Conservation (phyloP, 2,329 filamentous ascomycete species). For the Nemania sp. region DNA sequence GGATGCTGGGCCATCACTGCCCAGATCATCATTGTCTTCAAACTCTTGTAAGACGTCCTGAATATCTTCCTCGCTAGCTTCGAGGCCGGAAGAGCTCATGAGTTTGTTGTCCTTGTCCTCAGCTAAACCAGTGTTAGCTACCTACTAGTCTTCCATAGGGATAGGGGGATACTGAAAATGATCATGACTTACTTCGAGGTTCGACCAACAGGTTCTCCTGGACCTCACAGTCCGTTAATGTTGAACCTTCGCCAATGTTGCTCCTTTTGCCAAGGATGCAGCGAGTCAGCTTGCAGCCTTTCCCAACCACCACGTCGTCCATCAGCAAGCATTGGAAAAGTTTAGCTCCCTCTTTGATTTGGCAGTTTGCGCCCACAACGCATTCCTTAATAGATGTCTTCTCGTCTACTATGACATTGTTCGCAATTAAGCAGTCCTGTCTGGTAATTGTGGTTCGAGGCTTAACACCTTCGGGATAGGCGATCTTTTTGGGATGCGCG, state of each 20-base stretch:
- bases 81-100: conserved; percentile 69
- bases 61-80: conserved; percentile 66
- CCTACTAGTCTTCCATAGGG: conserved; percentile 11
- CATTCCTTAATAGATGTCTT: conserved; percentile 91
- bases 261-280: conserved; percentile 84
- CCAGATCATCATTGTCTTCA: conserved; percentile 32
- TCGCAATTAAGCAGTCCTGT: conserved; percentile 79
- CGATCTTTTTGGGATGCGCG: conserved; percentile 78
- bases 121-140: conserved; percentile 49
- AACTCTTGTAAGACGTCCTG: conserved; percentile 47
- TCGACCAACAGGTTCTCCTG: conserved; percentile 88
- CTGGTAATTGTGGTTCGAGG: conserved; percentile 80
- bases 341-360: conserved; percentile 83
- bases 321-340: conserved; percentile 88
- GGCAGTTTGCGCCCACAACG: conserved; percentile 85
- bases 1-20: conserved; percentile 7
- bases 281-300: conserved; percentile 81
- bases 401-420: conserved; percentile 87
- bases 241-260: conserved; percentile 78
- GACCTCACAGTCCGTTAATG: conserved; percentile 88
- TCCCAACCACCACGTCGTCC: conserved; percentile 86
- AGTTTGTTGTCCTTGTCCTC: conserved; percentile 70
- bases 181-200: conserved; percentile 64
- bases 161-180: background rate
- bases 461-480: conserved; percentile 81